Conservation (phyloP, 192 early-diverging fungal genomes). For the Haplosporangium gracile region DNA sequence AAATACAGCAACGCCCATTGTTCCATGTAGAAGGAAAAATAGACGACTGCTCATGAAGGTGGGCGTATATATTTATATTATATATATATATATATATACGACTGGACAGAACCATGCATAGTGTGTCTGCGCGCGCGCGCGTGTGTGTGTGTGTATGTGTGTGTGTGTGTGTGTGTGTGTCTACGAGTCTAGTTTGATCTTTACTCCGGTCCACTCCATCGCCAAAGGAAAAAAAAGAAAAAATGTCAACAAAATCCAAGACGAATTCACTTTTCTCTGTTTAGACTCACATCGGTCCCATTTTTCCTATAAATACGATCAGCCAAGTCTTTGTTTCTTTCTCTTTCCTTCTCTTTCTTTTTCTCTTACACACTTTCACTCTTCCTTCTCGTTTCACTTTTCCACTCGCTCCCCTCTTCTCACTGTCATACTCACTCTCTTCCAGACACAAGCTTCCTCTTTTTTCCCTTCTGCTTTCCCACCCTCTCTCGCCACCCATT, state of each 20-base stretch:
- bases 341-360: constrained; percentile 6
- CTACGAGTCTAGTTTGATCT: not conserved
- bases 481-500: not conserved
- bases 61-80: no score
- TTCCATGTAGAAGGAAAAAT: not conserved
- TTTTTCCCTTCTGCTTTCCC: not conserved
- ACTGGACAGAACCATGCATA: no score
- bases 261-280: not conserved
- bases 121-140: no score
- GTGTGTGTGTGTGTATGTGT: not conserved
- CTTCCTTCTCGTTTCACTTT: not conserved
- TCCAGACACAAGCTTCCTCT: not conserved
- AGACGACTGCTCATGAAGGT: no score
- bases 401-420: not conserved
- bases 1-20: no score
- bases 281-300: not conserved
- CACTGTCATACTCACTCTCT: no score
- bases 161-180: not conserved
- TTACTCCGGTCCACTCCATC: no score
- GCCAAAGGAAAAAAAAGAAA: not conserved
- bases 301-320: not conserved
- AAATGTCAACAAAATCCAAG: not conserved
- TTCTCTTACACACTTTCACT: not conserved
- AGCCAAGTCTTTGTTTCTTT: constrained; percentile 7
- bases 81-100: no score